Base-by-base conservation (phyloP, 805 yeast genomes). In the Nakazawaea anatomiae region DNA sequence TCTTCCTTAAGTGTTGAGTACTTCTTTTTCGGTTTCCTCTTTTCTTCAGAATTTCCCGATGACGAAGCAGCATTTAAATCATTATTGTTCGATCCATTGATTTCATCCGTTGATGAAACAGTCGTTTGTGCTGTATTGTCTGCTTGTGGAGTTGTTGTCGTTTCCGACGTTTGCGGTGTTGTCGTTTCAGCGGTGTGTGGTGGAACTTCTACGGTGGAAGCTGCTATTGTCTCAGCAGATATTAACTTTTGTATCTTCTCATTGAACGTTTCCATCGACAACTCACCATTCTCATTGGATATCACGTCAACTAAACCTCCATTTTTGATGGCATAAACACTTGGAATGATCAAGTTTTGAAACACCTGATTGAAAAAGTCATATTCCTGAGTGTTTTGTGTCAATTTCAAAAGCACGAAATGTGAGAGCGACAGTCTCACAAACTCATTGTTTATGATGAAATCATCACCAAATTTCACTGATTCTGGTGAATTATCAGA, bases 341-440 rank as follows among this genome's bases (percentile, higher is more conserved):
- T 74, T 1, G 91, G 91, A 3, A 74, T 70, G 0, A 58, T 59
- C 6, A 74, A 67, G 14, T 71, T 65, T 2, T 81, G 81, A 55
- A 82, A 83, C n/a, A 84, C 67, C 54, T 80, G 82, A 36, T 72
- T 67, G 58, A 85, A 82, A 55, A 69, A 68, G 1, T 54, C 58
- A 53, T 70, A 81, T 53, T 80, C 79, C 0, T 60, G 57, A 1
- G 82, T 65, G 3, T 66, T 74, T 44, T 70, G 65, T 1, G 60
- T 38, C 27, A 83, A 59, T 52, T 67, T 63, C 31, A 82, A 60
- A 39, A 74, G 68, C 2, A 81, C 67, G n/a, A 70, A 67, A 5
- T 69, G 62, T 6, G 55, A 45, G 2, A 41, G 56, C 41, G 57
- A 60, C 6, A 56, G 50, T 36, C 54, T 54, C 43, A 53, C 52